Evolutionary conservation across 257 asterid species (phyloP), one percentile per base, ranked within the genome.

Genomic region (Mitragyna speciosa): DNA sequence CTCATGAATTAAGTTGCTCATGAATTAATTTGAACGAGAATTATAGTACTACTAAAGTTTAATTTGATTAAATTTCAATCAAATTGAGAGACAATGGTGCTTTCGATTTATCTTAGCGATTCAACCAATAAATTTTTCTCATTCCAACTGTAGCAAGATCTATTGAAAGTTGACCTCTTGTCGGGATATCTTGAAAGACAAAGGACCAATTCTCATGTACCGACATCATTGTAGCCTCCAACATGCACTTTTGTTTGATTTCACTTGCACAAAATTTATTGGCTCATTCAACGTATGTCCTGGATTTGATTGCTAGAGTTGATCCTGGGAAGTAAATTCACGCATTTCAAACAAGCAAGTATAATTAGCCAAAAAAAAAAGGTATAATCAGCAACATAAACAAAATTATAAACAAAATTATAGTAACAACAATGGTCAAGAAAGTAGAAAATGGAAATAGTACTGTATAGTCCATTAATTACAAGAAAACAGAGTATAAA

Each of bases 131-230:
- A 64, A 43, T 6, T 51, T 24, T 61, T 49, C 16, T 59, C 66
- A n/a, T 6, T 9, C 43, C 48, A 24, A 30, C 43, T 73, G 28
- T 74, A 41, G 17, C 70, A 58, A 67, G 49, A 43, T 20, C 70
- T 28, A 16, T 9, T 12, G 45, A 77, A 77, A 75, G 54, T 72
- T 52, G 87, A 87, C 85, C 14, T 58, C 61, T 76, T 87, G 88
- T 89, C 84, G 83, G 87, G 71, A 80, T 74, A 82, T 73, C 67
- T 24, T 48, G 33, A 65, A 78, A 74, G 49, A 41, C 36, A 47
- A 63, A 61, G 33, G 31, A 66, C 78, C 77, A 72, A 48, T 73
- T 67, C 79, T 79, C 69, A 19, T 20, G 39, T 64, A 66, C 24
- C 6, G 12, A 81, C 83, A 64, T 28, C 43, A 59, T 61, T 63